Conservation (phyloP, 169 alveolate genomes). For the Plasmodium coatneyi region DNA sequence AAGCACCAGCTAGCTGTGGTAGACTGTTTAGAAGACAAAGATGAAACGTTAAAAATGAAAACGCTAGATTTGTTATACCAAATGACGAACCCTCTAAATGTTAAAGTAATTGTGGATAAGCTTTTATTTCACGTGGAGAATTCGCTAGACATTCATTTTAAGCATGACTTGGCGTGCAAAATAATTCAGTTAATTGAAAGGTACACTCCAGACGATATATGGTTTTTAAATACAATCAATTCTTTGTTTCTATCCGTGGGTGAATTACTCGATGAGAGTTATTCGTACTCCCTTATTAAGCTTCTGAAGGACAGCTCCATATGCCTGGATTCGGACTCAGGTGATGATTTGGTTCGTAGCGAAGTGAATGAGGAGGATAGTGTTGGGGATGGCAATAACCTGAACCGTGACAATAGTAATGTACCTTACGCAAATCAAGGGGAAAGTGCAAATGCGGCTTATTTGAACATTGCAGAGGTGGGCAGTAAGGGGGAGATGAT, state of each 20-base stretch:
- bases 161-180: conserved; percentile 73
- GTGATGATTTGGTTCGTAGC: conserved; percentile 12
- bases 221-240: conserved; percentile 70
- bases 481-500: background rate
- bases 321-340: conserved; percentile 42
- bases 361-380: conserved; percentile 14
- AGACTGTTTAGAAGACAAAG: conserved; percentile 95
- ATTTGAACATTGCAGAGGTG: conserved; percentile 26
- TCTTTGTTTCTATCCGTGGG: conserved; percentile 64
- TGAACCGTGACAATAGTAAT: background rate
- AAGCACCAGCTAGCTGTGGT: conserved; percentile 92
- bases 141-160: conserved; percentile 68
- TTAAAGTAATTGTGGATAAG: conserved; percentile 92
- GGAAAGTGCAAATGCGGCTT: background rate
- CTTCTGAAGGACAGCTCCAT: conserved; percentile 59
- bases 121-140: conserved; percentile 80
- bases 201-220: conserved; percentile 68
- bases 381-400: background rate
- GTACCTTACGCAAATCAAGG: background rate
- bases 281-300: conserved; percentile 61
- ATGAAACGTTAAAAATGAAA: conserved; percentile 93
- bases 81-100: conserved; percentile 95
- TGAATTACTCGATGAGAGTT: conserved; percentile 68
- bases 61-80: conserved; percentile 93
- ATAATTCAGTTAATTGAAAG: conserved; percentile 62